Percentiles rank a stretch among this genome's conserved stretches.
Evolutionary conservation across 345 rosid species (phyloP).

Genomic region (Hibiscus mutabilis): DNA sequence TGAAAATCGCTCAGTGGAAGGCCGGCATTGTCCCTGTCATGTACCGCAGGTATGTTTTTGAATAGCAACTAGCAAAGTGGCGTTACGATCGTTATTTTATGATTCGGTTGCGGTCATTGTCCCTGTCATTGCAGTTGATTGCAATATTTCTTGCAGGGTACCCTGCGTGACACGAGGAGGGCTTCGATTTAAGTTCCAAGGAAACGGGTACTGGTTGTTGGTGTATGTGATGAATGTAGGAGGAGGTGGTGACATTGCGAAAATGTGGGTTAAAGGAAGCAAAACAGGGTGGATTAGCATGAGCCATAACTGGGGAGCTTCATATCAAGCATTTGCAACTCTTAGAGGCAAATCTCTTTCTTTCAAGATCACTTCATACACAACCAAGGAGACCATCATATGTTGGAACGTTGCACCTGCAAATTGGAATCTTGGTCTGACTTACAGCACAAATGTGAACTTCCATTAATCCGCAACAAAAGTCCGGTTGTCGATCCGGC

Average conservation of each 20-base stretch:
- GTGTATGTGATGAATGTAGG: conserved; percentile 70
- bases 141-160: conserved; percentile 29
- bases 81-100: neutral
- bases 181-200: conserved; percentile 35
- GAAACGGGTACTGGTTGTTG: conserved; percentile 52
- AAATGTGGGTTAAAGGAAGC: conserved; percentile 65
- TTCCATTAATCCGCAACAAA: conserved; percentile 40
- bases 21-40: conserved; percentile 76
- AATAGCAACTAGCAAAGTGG: neutral
- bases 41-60: conserved; percentile 44
- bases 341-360: conserved; percentile 69
- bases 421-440: conserved; percentile 50
- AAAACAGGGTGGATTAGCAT: conserved; percentile 65
- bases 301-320: conserved; percentile 96
- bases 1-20: conserved; percentile 77
- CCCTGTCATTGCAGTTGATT: no score
- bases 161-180: conserved; percentile 42
- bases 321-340: conserved; percentile 78
- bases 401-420: conserved; percentile 60
- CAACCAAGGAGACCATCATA: conserved; percentile 44
- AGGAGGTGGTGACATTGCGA: conserved; percentile 50
- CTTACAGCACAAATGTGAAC: conserved; percentile 48
- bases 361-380: conserved; percentile 55
- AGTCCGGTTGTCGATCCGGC: neutral
- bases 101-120: no score